Conservation (phyloP, 805 yeast species). For the Ascoidea rubescens region DNA sequence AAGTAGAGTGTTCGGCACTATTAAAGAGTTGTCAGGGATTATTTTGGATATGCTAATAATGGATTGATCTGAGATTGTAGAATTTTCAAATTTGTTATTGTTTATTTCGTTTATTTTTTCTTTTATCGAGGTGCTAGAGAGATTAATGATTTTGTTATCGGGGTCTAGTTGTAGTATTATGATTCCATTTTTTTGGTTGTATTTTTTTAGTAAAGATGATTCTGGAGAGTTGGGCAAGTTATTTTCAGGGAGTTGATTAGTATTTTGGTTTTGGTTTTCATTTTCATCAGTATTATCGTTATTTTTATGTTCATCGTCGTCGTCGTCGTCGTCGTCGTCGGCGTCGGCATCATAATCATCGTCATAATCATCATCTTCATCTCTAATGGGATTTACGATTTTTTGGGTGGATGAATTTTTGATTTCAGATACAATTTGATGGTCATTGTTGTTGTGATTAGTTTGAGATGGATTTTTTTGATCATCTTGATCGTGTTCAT, state of each 20-base stretch:
- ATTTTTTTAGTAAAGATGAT: background rate
- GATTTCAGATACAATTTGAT: too few species aligned
- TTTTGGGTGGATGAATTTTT: background rate
- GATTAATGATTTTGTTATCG: background rate
- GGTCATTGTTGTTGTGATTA: too few species aligned
- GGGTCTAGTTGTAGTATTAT: background rate
- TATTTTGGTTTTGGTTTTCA: background rate
- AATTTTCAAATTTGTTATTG: too few species aligned
- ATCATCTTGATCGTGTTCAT: background rate
- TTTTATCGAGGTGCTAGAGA: too few species aligned
- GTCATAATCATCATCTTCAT: background rate
- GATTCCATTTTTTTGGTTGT: slow-evolving; percentile 13
- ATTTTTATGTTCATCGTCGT: background rate
- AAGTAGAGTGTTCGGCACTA: too few species aligned
- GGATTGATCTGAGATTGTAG: too few species aligned
- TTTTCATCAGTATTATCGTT: background rate
- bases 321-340: background rate
- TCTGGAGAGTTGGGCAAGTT: too few species aligned
- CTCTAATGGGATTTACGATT: background rate
- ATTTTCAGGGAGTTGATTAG: background rate
- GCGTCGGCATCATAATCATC: background rate
- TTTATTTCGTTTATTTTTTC: too few species aligned
- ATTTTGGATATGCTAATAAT: too few species aligned
- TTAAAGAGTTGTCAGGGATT: too few species aligned
- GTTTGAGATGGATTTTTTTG: background rate